Conservation (phyloP, 108 stramenopile species). For the Phaeodactylum tricornutum region DNA sequence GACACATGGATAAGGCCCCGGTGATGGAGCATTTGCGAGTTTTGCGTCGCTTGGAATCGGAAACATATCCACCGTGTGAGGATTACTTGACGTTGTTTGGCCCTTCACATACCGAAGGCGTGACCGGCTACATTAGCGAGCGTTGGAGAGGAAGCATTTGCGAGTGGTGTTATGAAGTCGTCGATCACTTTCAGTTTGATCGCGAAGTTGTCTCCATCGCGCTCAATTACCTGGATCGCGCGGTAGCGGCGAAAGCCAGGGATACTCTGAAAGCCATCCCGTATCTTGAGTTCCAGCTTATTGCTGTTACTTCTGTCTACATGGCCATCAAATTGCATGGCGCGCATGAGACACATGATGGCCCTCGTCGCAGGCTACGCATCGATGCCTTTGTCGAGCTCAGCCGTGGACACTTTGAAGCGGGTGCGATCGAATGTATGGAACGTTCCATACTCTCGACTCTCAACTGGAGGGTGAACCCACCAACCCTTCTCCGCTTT, state of each 20-base stretch:
- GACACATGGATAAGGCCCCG: neutral
- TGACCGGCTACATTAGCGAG: slow-evolving; percentile 6
- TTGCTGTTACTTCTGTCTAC: slow-evolving; percentile 50
- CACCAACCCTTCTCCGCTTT: slow-evolving; percentile 36
- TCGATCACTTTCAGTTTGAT: slow-evolving; percentile 54
- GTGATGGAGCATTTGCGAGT: slow-evolving; percentile 5
- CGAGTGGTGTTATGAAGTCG: slow-evolving; percentile 51
- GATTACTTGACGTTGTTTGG: slow-evolving; percentile 6
- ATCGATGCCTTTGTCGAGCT: slow-evolving; percentile 55
- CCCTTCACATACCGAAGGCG: neutral
- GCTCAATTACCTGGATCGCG: slow-evolving; percentile 43
- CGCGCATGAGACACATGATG: slow-evolving; percentile 24
- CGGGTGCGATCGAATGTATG: slow-evolving; percentile 39
- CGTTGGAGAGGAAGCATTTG: slow-evolving; percentile 43
- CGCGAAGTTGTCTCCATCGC: slow-evolving; percentile 54
- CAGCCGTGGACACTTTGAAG: slow-evolving; percentile 55
- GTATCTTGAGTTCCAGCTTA: slow-evolving; percentile 32
- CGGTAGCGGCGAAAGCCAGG: slow-evolving; percentile 14
- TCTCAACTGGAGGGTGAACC: slow-evolving; percentile 42
- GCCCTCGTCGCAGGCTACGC: slow-evolving; percentile 24
- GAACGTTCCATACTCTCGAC: slow-evolving; percentile 38
- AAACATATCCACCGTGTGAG: slow-evolving; percentile 5
- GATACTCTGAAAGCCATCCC: slow-evolving; percentile 6
- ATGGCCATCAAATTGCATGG: slow-evolving; percentile 61
- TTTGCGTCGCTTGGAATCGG: neutral